Evolutionary conservation across 2,329 filamentous ascomycete genomes (phyloP), one percentile per base, ranked within the genome.

Genomic region (Hortaea werneckii): DNA sequence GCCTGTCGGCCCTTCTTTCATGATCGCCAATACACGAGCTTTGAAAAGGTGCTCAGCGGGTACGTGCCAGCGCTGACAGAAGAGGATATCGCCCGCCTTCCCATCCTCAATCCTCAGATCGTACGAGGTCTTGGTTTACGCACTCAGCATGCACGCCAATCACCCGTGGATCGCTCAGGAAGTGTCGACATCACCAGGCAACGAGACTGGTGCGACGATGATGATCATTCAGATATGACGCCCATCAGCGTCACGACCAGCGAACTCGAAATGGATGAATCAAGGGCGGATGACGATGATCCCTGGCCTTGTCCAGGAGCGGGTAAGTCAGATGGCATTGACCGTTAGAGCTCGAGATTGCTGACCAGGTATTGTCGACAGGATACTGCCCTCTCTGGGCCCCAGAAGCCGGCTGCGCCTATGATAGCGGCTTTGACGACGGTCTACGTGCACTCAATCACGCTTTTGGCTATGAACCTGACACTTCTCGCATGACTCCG

Each of bases 1-100:
- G 59, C 55, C n/a, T 77, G 74, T 51, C 68, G 73, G 29, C 70
- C 71, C 2, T 70, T 69, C 51, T 71, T 67, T 50, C 63, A 62
- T n/a, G 71, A 75, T 39, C 67, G 72, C 3, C 54, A 68, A 30
- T 73, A 63, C 54, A 61, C 63, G 6, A 70, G 68, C 28, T 66
- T 77, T 50, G 63, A 69, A 4, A 57, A 65, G 9, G 61, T 74
- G 30, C 60, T 71, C 26, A 60, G 56, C 28, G 63, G 66, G 30
- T 55, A 64, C 32, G 51, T 64, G 12, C 44, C 58, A 26, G 57
- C 65, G 1, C 28, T 70, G 7, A 63, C 64, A 1, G 43, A 52
- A 10, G 44, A 56, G 0, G 65, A 69, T 9, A 49, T 53, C 9
- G 40, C 52, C 8, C 42, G 45, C 3, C 62, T 72, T 5, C 67